Percentiles rank a stretch among this genome's conserved stretches.
These are phyloP conservation scores for Aspergillus uvarum DNA, from an alignment of 2,329 filamentous ascomycete species.

Conservation along the genomic window DNA sequence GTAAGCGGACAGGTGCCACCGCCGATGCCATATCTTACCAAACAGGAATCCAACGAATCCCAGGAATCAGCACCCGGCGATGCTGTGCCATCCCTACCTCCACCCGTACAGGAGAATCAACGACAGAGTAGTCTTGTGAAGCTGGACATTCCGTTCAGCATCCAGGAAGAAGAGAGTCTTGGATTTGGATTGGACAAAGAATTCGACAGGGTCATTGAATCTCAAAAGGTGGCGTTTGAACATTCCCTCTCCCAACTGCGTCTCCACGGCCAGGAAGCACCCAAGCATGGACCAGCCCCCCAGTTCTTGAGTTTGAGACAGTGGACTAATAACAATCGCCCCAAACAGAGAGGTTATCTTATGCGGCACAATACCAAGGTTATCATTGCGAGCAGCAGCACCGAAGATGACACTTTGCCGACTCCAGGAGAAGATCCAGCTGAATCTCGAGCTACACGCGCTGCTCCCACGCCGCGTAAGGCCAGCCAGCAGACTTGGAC, in stretches of 20 bases:
- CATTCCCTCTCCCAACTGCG: constrained; percentile 43
- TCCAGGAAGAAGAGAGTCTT: constrained; percentile 62
- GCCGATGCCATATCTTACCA: constrained; percentile 29
- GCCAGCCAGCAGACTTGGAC: constrained; percentile 88
- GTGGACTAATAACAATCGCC: constrained; percentile 64
- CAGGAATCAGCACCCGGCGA: constrained; percentile 19
- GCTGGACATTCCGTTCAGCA: constrained; percentile 75
- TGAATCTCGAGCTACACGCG: constrained; percentile 53
- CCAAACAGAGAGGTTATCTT: constrained; percentile 88
- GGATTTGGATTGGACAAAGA: constrained; percentile 86
- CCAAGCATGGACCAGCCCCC: constrained; percentile 15
- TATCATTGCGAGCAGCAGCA: constrained; percentile 79
- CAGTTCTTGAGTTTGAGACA: constrained; percentile 9
- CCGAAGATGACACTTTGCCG: constrained; percentile 54
- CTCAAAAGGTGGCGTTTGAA: constrained; percentile 82
- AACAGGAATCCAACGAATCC: constrained; percentile 22
- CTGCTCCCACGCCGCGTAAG: constrained; percentile 71
- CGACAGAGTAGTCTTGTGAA: constrained; percentile 75
- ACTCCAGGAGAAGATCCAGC: constrained; percentile 26
- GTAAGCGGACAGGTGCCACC: constrained; percentile 71
- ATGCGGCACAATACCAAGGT: constrained; percentile 99
- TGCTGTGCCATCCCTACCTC: constrained; percentile 27
- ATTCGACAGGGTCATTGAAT: constrained; percentile 91
- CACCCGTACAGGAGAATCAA: constrained; percentile 35
- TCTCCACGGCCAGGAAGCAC: constrained; percentile 16